These are phyloP conservation scores for Dactylellina sp. DNA, from an alignment of 2,329 filamentous ascomycete genomes.

Conservation along the genomic window DNA sequence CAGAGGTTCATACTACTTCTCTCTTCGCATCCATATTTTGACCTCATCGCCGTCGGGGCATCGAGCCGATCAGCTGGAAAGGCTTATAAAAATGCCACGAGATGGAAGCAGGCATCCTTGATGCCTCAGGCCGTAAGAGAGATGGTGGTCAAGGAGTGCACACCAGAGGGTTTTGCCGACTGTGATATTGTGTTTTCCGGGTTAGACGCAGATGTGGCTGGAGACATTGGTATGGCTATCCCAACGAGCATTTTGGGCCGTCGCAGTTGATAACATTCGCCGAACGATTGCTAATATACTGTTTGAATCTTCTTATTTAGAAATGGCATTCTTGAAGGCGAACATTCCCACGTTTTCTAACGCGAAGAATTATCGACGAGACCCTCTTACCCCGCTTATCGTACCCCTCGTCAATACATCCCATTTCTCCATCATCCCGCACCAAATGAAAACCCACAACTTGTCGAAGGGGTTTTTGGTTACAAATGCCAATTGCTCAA, in stretches of 20 bases:
- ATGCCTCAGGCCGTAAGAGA: conserved; percentile 82
- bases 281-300: conserved; percentile 38
- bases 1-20: conserved; percentile 95
- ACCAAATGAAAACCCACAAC: conserved; percentile 79
- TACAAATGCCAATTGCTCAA: conserved; percentile 98
- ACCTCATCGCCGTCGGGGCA: conserved; percentile 87
- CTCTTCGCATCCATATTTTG: conserved; percentile 85
- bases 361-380: conserved; percentile 94
- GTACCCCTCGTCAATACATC: conserved; percentile 93
- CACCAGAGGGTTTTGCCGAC: conserved; percentile 81
- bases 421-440: conserved; percentile 88
- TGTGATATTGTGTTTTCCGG: conserved; percentile 96
- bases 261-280: neutral
- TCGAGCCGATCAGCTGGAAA: conserved; percentile 90
- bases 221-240: conserved; percentile 78
- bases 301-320: conserved; percentile 66
- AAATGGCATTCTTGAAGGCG: conserved; percentile 89
- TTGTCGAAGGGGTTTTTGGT: conserved; percentile 90
- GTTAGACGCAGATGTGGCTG: conserved; percentile 90
- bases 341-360: conserved; percentile 96
- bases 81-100: conserved; percentile 91
- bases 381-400: conserved; percentile 89
- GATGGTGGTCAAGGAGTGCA: conserved; percentile 86
- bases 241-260: conserved; percentile 58
- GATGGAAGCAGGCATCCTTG: conserved; percentile 90